These are phyloP conservation scores for Aspergillus spinulosporus DNA, from an alignment of 2,329 filamentous ascomycete species.

Conservation along the genomic window DNA sequence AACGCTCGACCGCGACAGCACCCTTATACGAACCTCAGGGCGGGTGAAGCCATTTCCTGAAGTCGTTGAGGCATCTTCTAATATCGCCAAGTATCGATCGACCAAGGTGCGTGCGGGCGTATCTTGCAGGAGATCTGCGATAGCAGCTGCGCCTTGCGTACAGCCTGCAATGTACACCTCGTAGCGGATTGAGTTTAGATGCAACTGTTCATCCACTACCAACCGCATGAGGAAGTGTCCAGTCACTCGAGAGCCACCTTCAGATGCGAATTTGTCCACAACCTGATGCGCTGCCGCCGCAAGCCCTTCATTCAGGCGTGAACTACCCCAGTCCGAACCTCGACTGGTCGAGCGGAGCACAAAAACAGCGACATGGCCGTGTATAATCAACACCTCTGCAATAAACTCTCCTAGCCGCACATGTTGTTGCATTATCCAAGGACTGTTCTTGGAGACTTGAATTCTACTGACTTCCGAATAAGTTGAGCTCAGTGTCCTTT, in stretches of 20 bases:
- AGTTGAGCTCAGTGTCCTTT: constrained; percentile 55
- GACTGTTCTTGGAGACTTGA: constrained; percentile 53
- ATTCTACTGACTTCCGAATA: constrained; percentile 56
- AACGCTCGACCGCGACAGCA: constrained; percentile 7
- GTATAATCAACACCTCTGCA: constrained; percentile 69
- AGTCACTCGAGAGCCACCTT: constrained; percentile 55
- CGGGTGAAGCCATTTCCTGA: neutral
- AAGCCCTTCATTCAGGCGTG: constrained; percentile 57
- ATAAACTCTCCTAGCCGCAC: constrained; percentile 67
- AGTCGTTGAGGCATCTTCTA: constrained; percentile 5
- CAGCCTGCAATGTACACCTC: constrained; percentile 37
- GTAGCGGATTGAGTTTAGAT: constrained; percentile 35
- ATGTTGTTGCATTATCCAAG: constrained; percentile 71
- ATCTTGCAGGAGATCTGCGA: constrained; percentile 34
- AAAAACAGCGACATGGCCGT: constrained; percentile 65
- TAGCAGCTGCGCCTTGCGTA: constrained; percentile 29
- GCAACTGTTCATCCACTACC: constrained; percentile 55
- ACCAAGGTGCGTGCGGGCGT: constrained; percentile 25
- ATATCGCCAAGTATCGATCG: constrained; percentile 29
- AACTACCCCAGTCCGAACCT: constrained; percentile 65
- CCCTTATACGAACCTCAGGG: constrained; percentile 2
- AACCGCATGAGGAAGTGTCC: constrained; percentile 75
- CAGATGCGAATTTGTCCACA: constrained; percentile 58
- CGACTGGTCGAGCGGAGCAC: constrained; percentile 64
- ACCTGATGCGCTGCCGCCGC: constrained; percentile 64